These are phyloP conservation scores for Phytopythium litorale DNA, from an alignment of 352 stramenopile genomes.

Conservation along the genomic window DNA sequence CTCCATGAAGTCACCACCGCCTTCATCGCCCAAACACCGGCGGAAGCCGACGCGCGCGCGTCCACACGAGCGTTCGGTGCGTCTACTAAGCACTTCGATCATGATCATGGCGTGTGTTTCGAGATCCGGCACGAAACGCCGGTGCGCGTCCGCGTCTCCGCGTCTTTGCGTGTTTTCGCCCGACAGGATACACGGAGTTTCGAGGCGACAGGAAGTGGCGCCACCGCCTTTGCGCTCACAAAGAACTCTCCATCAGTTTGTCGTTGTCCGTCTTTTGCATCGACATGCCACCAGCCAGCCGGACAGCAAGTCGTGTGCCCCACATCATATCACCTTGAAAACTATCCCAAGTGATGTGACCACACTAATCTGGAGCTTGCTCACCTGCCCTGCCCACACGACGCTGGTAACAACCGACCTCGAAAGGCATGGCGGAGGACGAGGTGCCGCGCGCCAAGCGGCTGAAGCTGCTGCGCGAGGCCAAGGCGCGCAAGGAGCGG, in stretches of 20 bases:
- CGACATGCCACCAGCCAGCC: too few relatives aligned
- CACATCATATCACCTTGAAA: too few relatives aligned
- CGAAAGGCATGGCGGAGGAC: slow-evolving; percentile 33
- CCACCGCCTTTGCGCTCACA: too few relatives aligned
- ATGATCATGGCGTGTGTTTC: neutral
- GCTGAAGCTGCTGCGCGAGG: slow-evolving; percentile 80
- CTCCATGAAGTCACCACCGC: neutral
- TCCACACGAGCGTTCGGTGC: neutral
- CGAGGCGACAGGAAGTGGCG: too few relatives aligned
- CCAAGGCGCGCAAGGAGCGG: slow-evolving; percentile 73
- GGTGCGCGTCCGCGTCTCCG: neutral
- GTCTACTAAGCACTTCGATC: neutral
- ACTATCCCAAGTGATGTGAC: neutral
- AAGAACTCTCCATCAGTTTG: too few relatives aligned
- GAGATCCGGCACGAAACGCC: neutral
- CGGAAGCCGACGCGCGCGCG: too few relatives aligned
- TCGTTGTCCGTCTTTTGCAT: too few relatives aligned
- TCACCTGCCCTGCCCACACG: neutral
- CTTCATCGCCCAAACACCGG: too few relatives aligned
- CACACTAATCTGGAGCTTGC: neutral
- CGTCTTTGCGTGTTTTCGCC: too few relatives aligned
- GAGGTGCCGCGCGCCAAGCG: slow-evolving; percentile 79
- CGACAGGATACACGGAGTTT: too few relatives aligned
- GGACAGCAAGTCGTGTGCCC: too few relatives aligned
- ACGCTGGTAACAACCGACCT: slow-evolving; percentile 3